phyloP scores from a whole-genome alignment of 2,329 filamentous ascomycete species.

The Diplodia scrobiculata region DNA sequence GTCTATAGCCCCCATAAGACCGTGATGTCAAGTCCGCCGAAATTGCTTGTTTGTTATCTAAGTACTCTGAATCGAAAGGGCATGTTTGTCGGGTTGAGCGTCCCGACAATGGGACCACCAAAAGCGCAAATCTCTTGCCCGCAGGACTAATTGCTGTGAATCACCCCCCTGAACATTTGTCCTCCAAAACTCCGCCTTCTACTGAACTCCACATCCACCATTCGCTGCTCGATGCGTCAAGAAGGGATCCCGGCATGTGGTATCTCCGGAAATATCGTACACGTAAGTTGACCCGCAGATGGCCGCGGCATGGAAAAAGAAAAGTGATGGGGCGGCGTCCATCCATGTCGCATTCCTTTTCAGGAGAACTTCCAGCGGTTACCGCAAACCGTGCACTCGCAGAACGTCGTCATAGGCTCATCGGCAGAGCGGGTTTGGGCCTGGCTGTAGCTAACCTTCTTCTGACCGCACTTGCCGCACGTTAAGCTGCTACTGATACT shows the following conservation, averaged over 20 bases:
- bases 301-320: background rate
- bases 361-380: slow-evolving; percentile 55
- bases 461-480: slow-evolving; percentile 89
- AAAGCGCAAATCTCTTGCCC: background rate
- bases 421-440: slow-evolving; percentile 94
- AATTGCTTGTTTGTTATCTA: slow-evolving; percentile 1
- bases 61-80: background rate
- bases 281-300: slow-evolving; percentile 10
- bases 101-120: background rate
- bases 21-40: background rate
- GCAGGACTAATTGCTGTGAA: background rate
- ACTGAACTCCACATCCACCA: slow-evolving; percentile 19
- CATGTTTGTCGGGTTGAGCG: background rate
- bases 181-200: slow-evolving; percentile 25
- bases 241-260: background rate
- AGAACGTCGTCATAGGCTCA: slow-evolving; percentile 71
- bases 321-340: background rate
- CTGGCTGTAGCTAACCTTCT: slow-evolving; percentile 93
- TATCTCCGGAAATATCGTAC: slow-evolving; percentile 20
- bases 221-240: slow-evolving; percentile 19
- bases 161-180: background rate
- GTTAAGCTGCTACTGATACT: slow-evolving; percentile 84
- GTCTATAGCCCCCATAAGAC: background rate
- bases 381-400: slow-evolving; percentile 57
- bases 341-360: slow-evolving; percentile 19